phyloP scores from a whole-genome alignment of 768 basidiomycete species.

The Lentinula aciculospora region DNA sequence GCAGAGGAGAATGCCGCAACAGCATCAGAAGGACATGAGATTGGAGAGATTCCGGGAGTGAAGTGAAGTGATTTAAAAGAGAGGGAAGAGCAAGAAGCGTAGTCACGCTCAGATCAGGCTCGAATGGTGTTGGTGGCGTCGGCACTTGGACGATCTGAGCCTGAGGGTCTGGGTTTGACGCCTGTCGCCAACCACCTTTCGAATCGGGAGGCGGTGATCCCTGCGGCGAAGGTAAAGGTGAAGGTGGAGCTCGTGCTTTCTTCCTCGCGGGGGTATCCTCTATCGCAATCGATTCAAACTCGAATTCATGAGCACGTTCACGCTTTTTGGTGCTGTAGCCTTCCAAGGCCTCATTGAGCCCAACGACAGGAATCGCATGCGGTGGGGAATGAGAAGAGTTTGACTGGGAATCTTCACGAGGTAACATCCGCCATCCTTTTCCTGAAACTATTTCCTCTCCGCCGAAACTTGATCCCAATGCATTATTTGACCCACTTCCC shows the following conservation, averaged over 20 bases:
- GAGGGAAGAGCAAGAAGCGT: slow-evolving; percentile 84
- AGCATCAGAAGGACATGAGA: slow-evolving; percentile 92
- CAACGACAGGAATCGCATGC: slow-evolving; percentile 37
- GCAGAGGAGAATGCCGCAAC: slow-evolving; percentile 84
- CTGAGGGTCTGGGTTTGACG: slow-evolving; percentile 16
- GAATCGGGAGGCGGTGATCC: not conserved
- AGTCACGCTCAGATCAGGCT: slow-evolving; percentile 77
- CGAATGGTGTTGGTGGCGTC: slow-evolving; percentile 27
- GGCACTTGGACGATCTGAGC: not conserved
- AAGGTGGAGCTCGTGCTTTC: slow-evolving; percentile 58
- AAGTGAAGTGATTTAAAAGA: slow-evolving; percentile 75
- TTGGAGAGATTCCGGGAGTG: slow-evolving; percentile 76
- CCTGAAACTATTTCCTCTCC: slow-evolving; percentile 60
- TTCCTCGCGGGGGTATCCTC: slow-evolving; percentile 58
- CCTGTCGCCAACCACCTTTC: not conserved
- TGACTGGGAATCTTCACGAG: slow-evolving; percentile 49
- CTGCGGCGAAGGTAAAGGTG: not conserved
- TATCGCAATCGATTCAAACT: slow-evolving; percentile 33
- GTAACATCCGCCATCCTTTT: slow-evolving; percentile 68
- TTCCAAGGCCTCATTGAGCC: slow-evolving; percentile 76
- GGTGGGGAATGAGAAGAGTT: slow-evolving; percentile 26
- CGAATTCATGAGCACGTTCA: slow-evolving; percentile 67
- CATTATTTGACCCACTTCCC: slow-evolving; percentile 16
- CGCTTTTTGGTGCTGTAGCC: slow-evolving; percentile 58
- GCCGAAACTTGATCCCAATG: not conserved